Evolutionary conservation across 108 stramenopile genomes (phyloP), one percentile per base, ranked within the genome.

Genomic region (Fragilaria crotonensis): DNA sequence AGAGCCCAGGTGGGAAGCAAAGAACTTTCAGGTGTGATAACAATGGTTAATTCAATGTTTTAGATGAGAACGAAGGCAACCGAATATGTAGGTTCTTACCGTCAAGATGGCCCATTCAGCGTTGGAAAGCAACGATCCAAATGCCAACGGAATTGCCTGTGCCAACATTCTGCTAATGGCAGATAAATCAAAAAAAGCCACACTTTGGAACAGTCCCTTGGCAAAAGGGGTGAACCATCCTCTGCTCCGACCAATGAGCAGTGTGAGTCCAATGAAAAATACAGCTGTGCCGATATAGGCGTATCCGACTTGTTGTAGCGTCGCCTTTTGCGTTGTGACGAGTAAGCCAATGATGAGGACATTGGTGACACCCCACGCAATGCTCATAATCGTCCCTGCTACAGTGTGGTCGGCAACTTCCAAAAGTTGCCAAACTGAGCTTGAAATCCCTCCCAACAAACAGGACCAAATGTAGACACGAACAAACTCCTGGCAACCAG

Each of bases 81-180:
- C n/a, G n/a, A n/a, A n/a, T n/a, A n/a, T n/a, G n/a, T n/a, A n/a
- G n/a, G n/a, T n/a, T n/a, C n/a, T 81, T 0, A 85, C 41, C 4
- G 78, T 79, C 21, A 89, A 52, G 25, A 85, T 27, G 33, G 81
- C 82, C 84, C 87, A 89, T 54, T 85, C 82, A 7, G 79, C 71
- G 50, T 83, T 80, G 52, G 78, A 80, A 53, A 85, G 33, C 28
- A 89, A 48, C 17, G 72, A 61, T 20, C 84, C 88, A 23, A 89
- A 14, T 1, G 80, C 57, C 3, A 89, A 54, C 2, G 88, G 88
- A 0, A 73, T 46, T 0, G 72, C 67, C 32, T 75, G 71, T 47
- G 60, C 62, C 3, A 78, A 20, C 20, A 87, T 30, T 23, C 70
- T 62, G 26, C 55, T 66, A 25, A 87, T 23, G 23, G 75, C 71